A percentile compares a stretch with the other conserved stretches of the same genome.
Evolutionary conservation across 208 protist species (phyloP).

Genomic region (Trypanosoma theileri): DNA sequence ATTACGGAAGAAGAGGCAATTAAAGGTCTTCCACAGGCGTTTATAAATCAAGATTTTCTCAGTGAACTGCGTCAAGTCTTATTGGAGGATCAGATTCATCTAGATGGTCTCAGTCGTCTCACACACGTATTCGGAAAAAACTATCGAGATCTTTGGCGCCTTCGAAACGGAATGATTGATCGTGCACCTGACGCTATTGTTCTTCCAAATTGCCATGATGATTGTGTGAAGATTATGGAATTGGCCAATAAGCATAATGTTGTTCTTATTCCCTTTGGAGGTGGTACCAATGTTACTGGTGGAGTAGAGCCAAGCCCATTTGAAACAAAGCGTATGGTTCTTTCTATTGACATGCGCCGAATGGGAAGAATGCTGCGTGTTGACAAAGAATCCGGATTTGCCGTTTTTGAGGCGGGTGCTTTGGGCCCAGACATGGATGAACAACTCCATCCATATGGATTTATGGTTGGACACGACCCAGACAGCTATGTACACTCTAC

Average conservation of each 20-base stretch:
- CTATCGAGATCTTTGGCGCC: constrained; percentile 91
- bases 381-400: constrained; percentile 83
- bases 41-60: constrained; percentile 81
- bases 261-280: constrained; percentile 92
- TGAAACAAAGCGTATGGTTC: constrained; percentile 86
- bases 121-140: constrained; percentile 91
- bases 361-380: constrained; percentile 90
- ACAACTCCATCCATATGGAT: constrained; percentile 82
- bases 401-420: constrained; percentile 90
- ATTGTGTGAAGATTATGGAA: constrained; percentile 84
- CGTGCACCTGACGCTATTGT: constrained; percentile 90
- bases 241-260: constrained; percentile 91
- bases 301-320: constrained; percentile 88
- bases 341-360: constrained; percentile 92
- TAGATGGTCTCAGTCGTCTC: constrained; percentile 76
- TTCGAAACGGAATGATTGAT: constrained; percentile 86
- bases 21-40: constrained; percentile 55
- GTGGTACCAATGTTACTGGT: constrained; percentile 93
- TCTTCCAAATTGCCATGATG: constrained; percentile 83
- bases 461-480: constrained; percentile 93
- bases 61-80: constrained; percentile 53
- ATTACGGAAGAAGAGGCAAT: constrained; percentile 75
- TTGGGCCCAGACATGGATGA: constrained; percentile 90
- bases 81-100: constrained; percentile 60
- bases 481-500: constrained; percentile 94